These are phyloP conservation scores for Metschnikowia picachoensis DNA, from an alignment of 805 yeast species.

Conservation along the genomic window DNA sequence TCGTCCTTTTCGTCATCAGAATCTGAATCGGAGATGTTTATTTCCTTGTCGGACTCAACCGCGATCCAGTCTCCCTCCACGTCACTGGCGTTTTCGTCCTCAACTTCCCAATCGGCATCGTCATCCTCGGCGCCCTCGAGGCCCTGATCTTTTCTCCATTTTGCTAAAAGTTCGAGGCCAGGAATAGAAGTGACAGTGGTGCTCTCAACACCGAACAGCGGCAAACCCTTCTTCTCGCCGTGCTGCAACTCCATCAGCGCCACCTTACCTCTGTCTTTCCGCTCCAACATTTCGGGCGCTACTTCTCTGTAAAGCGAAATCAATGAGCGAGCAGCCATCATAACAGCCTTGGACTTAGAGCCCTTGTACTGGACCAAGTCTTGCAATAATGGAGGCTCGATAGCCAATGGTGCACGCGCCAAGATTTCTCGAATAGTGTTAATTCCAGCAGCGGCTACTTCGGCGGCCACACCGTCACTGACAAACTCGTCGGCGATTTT, in stretches of 20 bases:
- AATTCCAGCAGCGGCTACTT: slow-evolving; percentile 97
- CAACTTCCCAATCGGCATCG: slow-evolving; percentile 57
- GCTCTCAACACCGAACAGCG: slow-evolving; percentile 73
- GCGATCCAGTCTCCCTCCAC: slow-evolving; percentile 91
- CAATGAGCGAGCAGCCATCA: slow-evolving; percentile 89
- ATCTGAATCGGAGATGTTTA: slow-evolving; percentile 44
- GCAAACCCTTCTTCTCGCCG: slow-evolving; percentile 47
- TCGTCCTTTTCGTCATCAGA: slow-evolving; percentile 40
- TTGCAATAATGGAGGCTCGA: slow-evolving; percentile 81
- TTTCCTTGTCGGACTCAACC: slow-evolving; percentile 78
- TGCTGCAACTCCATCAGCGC: slow-evolving; percentile 77
- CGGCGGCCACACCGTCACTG: slow-evolving; percentile 96
- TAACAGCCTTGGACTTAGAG: slow-evolving; percentile 89
- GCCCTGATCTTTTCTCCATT: slow-evolving; percentile 72
- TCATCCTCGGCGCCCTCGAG: slow-evolving; percentile 48
- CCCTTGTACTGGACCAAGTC: slow-evolving; percentile 89
- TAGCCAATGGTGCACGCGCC: slow-evolving; percentile 91
- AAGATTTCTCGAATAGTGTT: slow-evolving; percentile 92
- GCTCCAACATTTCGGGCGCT: slow-evolving; percentile 91
- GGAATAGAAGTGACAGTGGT: slow-evolving; percentile 69
- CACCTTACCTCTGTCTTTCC: slow-evolving; percentile 88
- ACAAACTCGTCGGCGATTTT: slow-evolving; percentile 97
- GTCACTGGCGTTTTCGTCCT: slow-evolving; percentile 46
- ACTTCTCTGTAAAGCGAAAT: slow-evolving; percentile 85
- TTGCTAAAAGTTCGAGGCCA: slow-evolving; percentile 83